These are phyloP conservation scores for Aspergillus funiculosus DNA, from an alignment of 495 filamentous ascomycete genomes.

Conservation along the genomic window DNA sequence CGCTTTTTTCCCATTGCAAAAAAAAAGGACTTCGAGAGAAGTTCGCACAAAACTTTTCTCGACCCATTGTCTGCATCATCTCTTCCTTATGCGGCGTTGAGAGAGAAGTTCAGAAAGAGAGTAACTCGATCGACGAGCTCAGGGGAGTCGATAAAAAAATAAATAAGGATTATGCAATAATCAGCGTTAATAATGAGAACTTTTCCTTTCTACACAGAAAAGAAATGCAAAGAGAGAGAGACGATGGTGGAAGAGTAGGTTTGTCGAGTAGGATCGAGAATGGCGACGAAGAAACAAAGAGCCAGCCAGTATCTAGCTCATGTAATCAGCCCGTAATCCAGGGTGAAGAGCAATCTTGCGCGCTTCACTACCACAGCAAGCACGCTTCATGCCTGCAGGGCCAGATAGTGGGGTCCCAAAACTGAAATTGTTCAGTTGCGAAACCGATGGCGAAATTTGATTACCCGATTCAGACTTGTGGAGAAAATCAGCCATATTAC, in stretches of 20 bases:
- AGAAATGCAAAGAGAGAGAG: conserved; percentile 7
- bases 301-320: conserved; percentile 24
- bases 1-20: conserved; percentile 14
- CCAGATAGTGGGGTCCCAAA: conserved; percentile 29
- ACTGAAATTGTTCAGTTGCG: conserved; percentile 21
- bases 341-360: conserved; percentile 38
- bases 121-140: conserved; percentile 21
- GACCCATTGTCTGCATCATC: conserved; percentile 14
- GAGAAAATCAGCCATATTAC: conserved; percentile 37
- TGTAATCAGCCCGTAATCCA: conserved; percentile 32
- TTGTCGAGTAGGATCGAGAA: conserved; percentile 9
- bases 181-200: conserved; percentile 7
- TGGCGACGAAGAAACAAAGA: too few relatives aligned
- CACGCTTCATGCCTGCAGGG: conserved; percentile 42
- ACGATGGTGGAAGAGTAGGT: not conserved
- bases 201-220: conserved; percentile 20
- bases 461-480: conserved; percentile 21
- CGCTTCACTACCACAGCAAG: conserved; percentile 44
- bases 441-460: conserved; percentile 7
- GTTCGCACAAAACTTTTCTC: conserved; percentile 23
- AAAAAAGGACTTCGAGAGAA: conserved; percentile 12
- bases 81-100: conserved; percentile 18
- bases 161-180: conserved; percentile 19
- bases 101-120: conserved; percentile 16
- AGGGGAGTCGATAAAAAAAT: conserved; percentile 11